Conservation (phyloP, 306 rosid genomes). For the Ochetophila trinervis region DNA sequence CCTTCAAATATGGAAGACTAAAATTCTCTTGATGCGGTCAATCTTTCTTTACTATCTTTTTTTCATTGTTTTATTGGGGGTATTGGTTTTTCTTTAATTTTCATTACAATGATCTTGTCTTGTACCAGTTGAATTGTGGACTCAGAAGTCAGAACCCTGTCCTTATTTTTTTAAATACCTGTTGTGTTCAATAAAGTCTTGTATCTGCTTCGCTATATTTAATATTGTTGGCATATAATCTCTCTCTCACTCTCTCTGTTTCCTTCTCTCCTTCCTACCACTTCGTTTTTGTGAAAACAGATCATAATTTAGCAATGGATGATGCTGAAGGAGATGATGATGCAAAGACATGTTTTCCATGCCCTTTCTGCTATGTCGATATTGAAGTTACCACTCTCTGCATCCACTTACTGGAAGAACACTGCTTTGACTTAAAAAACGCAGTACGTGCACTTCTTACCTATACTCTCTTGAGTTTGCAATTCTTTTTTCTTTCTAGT, state of each 20-base stretch:
- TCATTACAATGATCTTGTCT: neutral
- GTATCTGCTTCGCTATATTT: neutral
- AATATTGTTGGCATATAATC: neutral
- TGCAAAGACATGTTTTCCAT: constrained; percentile 45
- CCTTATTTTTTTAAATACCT: no score
- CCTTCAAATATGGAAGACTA: neutral
- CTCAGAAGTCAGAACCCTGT: neutral
- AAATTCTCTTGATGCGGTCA: neutral
- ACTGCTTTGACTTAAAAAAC: constrained; percentile 66
- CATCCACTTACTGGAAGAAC: constrained; percentile 74
- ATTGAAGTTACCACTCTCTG: constrained; percentile 59
- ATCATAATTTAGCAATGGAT: constrained; percentile 32
- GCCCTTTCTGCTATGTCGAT: constrained; percentile 88
- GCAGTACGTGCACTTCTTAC: constrained; percentile 47
- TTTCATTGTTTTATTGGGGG: neutral
- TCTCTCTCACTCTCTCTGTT: neutral
- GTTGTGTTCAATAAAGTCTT: neutral
- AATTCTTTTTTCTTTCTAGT: constrained; percentile 5
- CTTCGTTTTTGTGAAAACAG: constrained; percentile 30
- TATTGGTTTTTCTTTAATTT: neutral
- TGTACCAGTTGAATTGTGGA: neutral
- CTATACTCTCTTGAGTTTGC: neutral
- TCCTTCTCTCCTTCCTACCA: neutral
- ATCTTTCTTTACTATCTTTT: neutral
- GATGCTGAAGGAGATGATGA: constrained; percentile 70